A percentile compares a stretch with the other conserved stretches of the same genome.
These are phyloP conservation scores for Starmerella tilneyi DNA, from an alignment of 805 yeast genomes.

Conservation along the genomic window DNA sequence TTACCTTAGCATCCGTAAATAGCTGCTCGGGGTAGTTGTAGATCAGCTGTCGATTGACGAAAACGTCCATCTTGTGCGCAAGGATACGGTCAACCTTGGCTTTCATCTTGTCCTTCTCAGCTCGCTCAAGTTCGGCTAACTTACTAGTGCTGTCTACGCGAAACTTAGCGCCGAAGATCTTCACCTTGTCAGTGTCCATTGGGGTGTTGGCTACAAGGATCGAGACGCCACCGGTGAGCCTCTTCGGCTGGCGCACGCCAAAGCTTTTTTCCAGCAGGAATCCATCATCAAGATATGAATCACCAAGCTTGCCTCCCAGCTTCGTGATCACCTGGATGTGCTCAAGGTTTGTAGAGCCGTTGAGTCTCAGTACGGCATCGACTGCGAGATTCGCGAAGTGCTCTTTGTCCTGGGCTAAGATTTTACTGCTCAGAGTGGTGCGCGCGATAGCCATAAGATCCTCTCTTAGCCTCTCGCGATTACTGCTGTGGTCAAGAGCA, in stretches of 20 bases:
- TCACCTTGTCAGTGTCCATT: slow-evolving; percentile 89
- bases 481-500: slow-evolving; percentile 61
- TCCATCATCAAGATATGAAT: slow-evolving; percentile 92
- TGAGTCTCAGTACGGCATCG: slow-evolving; percentile 79
- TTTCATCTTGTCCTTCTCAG: slow-evolving; percentile 90
- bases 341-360: slow-evolving; percentile 78
- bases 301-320: slow-evolving; percentile 83
- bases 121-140: slow-evolving; percentile 85
- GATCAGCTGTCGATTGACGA: slow-evolving; percentile 90
- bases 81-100: slow-evolving; percentile 79
- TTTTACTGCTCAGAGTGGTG: slow-evolving; percentile 88
- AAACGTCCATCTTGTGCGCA: slow-evolving; percentile 75
- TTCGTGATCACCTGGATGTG: slow-evolving; percentile 90
- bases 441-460: slow-evolving; percentile 82
- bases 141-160: slow-evolving; percentile 92
- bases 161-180: slow-evolving; percentile 94
- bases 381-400: slow-evolving; percentile 84
- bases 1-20: slow-evolving; percentile 75
- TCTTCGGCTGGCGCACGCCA: slow-evolving; percentile 90
- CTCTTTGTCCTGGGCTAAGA: slow-evolving; percentile 88
- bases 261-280: slow-evolving; percentile 83
- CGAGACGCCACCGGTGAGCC: slow-evolving; percentile 59
- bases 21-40: slow-evolving; percentile 97
- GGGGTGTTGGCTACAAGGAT: slow-evolving; percentile 92
- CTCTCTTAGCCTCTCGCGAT: slow-evolving; percentile 50